Evolutionary conservation across 495 filamentous ascomycete species (phyloP).

Genomic region (Podospora appendiculata): DNA sequence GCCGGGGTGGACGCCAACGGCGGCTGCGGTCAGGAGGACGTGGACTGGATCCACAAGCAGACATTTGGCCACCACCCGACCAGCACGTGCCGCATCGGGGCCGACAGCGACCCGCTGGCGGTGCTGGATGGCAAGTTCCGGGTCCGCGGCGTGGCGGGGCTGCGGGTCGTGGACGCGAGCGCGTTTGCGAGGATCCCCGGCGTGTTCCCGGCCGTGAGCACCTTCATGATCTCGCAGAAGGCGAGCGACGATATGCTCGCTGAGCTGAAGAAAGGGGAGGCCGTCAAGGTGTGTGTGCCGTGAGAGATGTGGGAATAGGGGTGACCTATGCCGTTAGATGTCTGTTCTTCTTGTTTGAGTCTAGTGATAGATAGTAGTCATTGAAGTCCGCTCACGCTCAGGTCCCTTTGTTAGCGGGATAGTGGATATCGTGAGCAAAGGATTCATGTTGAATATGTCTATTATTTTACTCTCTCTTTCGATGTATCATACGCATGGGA

Average conservation of each 20-base stretch:
- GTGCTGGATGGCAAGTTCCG: conserved; percentile 36
- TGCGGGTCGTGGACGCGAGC: conserved; percentile 42
- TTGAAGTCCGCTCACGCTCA: too few relatives aligned
- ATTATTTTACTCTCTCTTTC: too few relatives aligned
- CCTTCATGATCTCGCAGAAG: conserved; percentile 55
- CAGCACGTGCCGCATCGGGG: conserved; percentile 34
- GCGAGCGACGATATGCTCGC: conserved; percentile 48
- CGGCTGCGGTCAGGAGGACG: conserved; percentile 24
- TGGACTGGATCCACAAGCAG: conserved; percentile 31
- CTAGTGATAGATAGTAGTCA: too few relatives aligned
- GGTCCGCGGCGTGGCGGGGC: conserved; percentile 30
- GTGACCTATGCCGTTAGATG: too few relatives aligned
- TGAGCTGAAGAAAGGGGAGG: conserved; percentile 19
- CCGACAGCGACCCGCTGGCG: conserved; percentile 34
- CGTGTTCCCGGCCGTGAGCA: conserved; percentile 42
- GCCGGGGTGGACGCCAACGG: conserved; percentile 15
- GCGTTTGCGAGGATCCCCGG: conserved; percentile 43
- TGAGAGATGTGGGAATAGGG: too few relatives aligned
- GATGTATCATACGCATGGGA: too few relatives aligned
- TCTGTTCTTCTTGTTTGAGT: too few relatives aligned
- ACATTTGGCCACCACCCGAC: conserved; percentile 40
- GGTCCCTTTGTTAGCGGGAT: too few relatives aligned
- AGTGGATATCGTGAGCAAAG: too few relatives aligned
- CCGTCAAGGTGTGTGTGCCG: conserved; percentile 1
- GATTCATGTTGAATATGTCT: too few relatives aligned